A percentile compares a stretch with the other conserved stretches of the same genome.
Evolutionary conservation across 2,329 filamentous ascomycete genomes (phyloP).

Genomic region (Aaosphaeria arxii): DNA sequence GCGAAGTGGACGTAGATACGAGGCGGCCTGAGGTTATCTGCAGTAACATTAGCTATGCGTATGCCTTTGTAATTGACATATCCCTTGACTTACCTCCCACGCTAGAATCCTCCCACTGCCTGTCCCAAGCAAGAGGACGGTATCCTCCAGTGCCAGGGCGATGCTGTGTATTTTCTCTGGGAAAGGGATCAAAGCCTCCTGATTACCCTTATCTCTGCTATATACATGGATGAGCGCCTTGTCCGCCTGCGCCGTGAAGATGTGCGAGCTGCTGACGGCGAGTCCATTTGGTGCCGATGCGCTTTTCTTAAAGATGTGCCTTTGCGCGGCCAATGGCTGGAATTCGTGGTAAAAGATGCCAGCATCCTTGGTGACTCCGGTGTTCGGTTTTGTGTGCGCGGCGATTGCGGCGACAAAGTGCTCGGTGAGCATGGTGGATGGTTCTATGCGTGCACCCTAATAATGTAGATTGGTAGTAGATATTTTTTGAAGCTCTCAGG

Average conservation of each 20-base stretch:
- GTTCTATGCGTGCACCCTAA: background rate
- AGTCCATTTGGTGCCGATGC: conserved; percentile 75
- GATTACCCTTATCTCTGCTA: conserved; percentile 74
- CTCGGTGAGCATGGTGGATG: conserved; percentile 48
- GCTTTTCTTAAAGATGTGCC: conserved; percentile 86
- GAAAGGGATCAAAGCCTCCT: conserved; percentile 86
- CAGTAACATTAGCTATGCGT: conserved; percentile 5
- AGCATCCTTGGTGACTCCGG: conserved; percentile 66
- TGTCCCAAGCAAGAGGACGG: conserved; percentile 75
- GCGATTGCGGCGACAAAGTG: conserved; percentile 49
- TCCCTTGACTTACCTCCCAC: conserved; percentile 74
- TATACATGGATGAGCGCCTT: conserved; percentile 95
- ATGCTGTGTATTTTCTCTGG: conserved; percentile 81
- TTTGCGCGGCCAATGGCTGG: conserved; percentile 72
- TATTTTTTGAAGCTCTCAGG: conserved; percentile 5
- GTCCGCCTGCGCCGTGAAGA: conserved; percentile 87
- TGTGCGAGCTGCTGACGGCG: conserved; percentile 74
- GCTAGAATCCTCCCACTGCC: conserved; percentile 80
- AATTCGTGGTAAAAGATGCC: conserved; percentile 84
- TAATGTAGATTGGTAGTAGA: background rate
- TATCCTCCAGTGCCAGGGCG: conserved; percentile 63
- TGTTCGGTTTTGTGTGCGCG: conserved; percentile 39
- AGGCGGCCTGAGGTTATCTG: conserved; percentile 73
- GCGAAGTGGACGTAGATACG: conserved; percentile 71
- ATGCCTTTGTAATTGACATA: conserved; percentile 14